Evolutionary conservation across 345 rosid species (phyloP), one percentile per base, ranked within the genome.

Genomic region (Nasturtium officinale): DNA sequence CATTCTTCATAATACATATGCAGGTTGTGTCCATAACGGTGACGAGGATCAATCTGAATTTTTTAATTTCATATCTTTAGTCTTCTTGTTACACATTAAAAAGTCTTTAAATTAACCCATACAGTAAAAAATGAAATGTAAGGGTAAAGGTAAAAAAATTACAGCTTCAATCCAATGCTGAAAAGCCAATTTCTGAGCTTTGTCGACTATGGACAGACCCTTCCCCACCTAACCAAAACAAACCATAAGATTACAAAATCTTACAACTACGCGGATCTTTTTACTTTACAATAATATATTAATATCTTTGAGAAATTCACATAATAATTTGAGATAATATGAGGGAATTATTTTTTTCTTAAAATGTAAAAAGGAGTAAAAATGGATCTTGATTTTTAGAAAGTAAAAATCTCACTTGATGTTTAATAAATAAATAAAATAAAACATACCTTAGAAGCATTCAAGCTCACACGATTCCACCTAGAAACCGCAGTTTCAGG

Each of bases 161-260:
- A 84, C 87, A 61, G 86, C 86, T 84, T 84, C 94, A 69, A 93
- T 87, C 97, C 98, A 93, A 61, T 93, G 97, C 77, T 87, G 94
- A 72, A 93, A 90, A 21, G 98, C 98, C 85, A 94, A 53, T 73
- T 88, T 88, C 52, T 87, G 95, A 10, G 96, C 96, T 74, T 89
- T 84, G 57, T 73, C 82, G 61, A 86, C 89, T 60, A 67, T 75
- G 26, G 87, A 89, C 55, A 92, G 70, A 6, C 95, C 93, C 72
- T 85, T 81, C 0, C 93, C 93, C 32, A 89, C 95, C 99, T 95
- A 85, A 33, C 35, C 48, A 71, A 51, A 21, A 55, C 37, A 55
- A 25, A 62, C 56, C 77, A 63, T 42, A 71, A 64, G 21, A 51
- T 38, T 45, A 66, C 69, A 37, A 61, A 61, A 46, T 28, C 1